Percentiles rank a stretch among this genome's conserved stretches.
Evolutionary conservation across 2,329 filamentous ascomycete species (phyloP).

Genomic region (Byssoonygena ceratinophila): DNA sequence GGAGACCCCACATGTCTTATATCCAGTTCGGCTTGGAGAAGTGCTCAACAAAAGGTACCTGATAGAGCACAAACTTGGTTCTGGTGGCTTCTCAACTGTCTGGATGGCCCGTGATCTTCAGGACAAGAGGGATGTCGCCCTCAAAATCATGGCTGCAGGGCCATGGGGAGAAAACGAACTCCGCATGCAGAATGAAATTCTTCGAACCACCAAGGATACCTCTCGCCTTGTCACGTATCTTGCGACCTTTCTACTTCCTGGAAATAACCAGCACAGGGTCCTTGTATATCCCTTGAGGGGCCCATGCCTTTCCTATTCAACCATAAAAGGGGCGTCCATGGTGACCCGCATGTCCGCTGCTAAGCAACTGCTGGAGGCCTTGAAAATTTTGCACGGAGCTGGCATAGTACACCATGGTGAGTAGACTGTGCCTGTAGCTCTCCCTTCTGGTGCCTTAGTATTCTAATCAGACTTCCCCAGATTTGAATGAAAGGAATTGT

Average conservation of each 20-base stretch:
- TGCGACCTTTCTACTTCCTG: slow-evolving; percentile 11
- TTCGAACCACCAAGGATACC: slow-evolving; percentile 11
- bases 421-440: background rate
- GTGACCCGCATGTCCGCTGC: slow-evolving; percentile 12
- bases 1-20: slow-evolving; percentile 8
- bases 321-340: slow-evolving; percentile 3
- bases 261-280: background rate
- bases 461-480: slow-evolving; percentile 7
- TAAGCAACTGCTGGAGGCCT: slow-evolving; percentile 11
- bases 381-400: slow-evolving; percentile 9
- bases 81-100: slow-evolving; percentile 15
- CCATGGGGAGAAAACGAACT: slow-evolving; percentile 9
- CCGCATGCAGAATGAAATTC: slow-evolving; percentile 14
- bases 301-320: background rate
- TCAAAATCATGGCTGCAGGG: slow-evolving; percentile 12
- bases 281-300: slow-evolving; percentile 6
- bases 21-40: slow-evolving; percentile 16
- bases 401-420: slow-evolving; percentile 13
- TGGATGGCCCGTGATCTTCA: slow-evolving; percentile 16
- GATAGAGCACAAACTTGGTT: slow-evolving; percentile 15
- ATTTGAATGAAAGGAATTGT: slow-evolving; percentile 12
- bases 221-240: slow-evolving; percentile 14
- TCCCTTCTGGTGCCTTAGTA: background rate
- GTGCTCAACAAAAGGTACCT: slow-evolving; percentile 14
- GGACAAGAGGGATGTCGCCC: slow-evolving; percentile 12